These are phyloP conservation scores for Venturia effusa DNA, from an alignment of 2,329 filamentous ascomycete genomes.

Conservation along the genomic window DNA sequence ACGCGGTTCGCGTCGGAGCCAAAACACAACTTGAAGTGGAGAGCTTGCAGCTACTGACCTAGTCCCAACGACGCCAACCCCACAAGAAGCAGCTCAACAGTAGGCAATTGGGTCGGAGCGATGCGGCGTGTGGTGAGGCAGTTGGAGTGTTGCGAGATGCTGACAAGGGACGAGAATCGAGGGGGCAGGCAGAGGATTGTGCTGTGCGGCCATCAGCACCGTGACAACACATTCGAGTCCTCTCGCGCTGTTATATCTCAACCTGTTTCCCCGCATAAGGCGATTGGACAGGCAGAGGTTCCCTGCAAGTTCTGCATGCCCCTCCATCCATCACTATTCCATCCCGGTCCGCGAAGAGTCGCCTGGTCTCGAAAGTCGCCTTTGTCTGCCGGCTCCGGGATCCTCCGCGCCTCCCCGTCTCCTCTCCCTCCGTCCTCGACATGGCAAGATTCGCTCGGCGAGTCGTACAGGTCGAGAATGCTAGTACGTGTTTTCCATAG, in stretches of 20 bases:
- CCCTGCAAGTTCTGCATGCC: too few relatives aligned
- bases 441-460: too few relatives aligned
- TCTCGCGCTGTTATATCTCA: background rate
- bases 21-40: background rate
- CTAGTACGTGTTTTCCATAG: too few relatives aligned
- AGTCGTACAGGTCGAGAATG: too few relatives aligned
- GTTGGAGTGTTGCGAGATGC: background rate
- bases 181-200: background rate
- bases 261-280: background rate
- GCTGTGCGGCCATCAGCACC: too few relatives aligned
- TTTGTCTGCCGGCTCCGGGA: background rate
- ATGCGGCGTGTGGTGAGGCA: background rate
- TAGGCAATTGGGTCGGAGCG: background rate
- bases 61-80: background rate
- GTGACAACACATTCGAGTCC: background rate
- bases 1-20: background rate
- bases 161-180: background rate
- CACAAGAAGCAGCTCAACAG: background rate
- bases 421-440: background rate
- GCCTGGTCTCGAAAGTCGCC: background rate
- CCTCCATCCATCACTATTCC: too few relatives aligned
- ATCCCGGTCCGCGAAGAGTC: too few relatives aligned
- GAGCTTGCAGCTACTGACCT: background rate
- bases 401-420: background rate
- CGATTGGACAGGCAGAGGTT: background rate